Percentiles rank a stretch among this genome's conserved stretches.
Conservation (phyloP, 108 stramenopile genomes). For the Parietichytrium sp. region DNA sequence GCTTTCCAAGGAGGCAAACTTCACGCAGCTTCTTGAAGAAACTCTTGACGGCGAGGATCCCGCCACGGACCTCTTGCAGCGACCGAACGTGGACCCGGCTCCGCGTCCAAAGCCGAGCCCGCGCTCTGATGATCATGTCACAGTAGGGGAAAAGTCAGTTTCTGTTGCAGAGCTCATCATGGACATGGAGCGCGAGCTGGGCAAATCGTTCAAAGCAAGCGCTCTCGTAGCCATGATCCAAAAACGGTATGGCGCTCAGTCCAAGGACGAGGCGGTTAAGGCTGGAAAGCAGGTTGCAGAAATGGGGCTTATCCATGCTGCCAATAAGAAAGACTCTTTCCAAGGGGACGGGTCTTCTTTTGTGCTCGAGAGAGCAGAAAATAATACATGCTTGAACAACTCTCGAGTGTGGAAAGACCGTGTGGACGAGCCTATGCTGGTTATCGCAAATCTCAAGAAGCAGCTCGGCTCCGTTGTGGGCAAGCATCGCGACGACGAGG, state of each 20-base stretch:
- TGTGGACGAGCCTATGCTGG: constrained; percentile 16
- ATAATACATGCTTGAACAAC: background rate
- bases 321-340: background rate
- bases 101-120: background rate
- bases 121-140: background rate
- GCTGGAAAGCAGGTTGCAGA: too few species aligned
- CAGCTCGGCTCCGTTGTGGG: background rate
- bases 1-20: background rate
- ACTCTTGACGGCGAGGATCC: background rate
- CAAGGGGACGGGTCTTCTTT: background rate
- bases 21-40: background rate
- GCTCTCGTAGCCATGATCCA: background rate
- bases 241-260: too few species aligned
- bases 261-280: too few species aligned
- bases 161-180: background rate
- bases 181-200: background rate
- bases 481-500: background rate
- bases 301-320: too few species aligned
- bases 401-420: constrained; percentile 11
- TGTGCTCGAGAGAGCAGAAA: background rate
- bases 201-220: background rate
- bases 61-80: background rate
- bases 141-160: background rate
- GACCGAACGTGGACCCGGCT: background rate
- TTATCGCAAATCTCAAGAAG: background rate